Evolutionary conservation across 1,284 basidiomycete genomes (phyloP).

Genomic region (Tilletia caries): DNA sequence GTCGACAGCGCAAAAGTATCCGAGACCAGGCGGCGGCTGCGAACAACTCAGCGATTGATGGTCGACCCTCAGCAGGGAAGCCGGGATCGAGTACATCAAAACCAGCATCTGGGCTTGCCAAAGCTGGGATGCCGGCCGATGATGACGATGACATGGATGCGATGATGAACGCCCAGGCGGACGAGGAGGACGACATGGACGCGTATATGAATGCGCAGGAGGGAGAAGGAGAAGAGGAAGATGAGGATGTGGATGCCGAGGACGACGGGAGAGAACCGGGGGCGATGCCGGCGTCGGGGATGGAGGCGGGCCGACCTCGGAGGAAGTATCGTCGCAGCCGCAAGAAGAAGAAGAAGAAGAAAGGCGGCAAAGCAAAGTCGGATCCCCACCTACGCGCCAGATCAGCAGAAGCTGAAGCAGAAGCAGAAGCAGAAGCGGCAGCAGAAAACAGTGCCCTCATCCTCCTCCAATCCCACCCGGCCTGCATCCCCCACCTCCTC

Average conservation of each 20-base stretch:
- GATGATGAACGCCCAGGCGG: conserved; percentile 3
- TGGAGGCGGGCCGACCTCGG: background rate
- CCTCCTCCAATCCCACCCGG: background rate
- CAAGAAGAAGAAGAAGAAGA: background rate
- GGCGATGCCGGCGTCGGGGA: too few relatives aligned
- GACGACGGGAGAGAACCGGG: too few relatives aligned
- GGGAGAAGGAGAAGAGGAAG: too few relatives aligned
- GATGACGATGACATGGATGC: conserved; percentile 9
- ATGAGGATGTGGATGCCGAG: too few relatives aligned
- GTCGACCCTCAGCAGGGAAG: background rate
- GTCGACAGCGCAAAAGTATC: background rate
- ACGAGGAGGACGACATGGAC: background rate
- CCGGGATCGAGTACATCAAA: background rate
- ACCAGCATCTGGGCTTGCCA: background rate
- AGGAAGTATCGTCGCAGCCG: background rate
- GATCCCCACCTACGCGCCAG: too few relatives aligned
- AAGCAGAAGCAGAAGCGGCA: too few relatives aligned
- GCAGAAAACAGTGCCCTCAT: background rate
- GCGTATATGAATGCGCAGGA: background rate
- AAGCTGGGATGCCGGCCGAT: too few relatives aligned
- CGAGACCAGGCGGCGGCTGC: background rate
- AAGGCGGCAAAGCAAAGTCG: background rate
- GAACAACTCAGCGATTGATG: background rate
- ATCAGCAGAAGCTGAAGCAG: too few relatives aligned
- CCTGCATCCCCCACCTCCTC: background rate